Percentiles rank a stretch among this genome's conserved stretches.
phyloP scores from a whole-genome alignment of 495 filamentous ascomycete genomes.

The Pseudoneurospora amorphoporcata region DNA sequence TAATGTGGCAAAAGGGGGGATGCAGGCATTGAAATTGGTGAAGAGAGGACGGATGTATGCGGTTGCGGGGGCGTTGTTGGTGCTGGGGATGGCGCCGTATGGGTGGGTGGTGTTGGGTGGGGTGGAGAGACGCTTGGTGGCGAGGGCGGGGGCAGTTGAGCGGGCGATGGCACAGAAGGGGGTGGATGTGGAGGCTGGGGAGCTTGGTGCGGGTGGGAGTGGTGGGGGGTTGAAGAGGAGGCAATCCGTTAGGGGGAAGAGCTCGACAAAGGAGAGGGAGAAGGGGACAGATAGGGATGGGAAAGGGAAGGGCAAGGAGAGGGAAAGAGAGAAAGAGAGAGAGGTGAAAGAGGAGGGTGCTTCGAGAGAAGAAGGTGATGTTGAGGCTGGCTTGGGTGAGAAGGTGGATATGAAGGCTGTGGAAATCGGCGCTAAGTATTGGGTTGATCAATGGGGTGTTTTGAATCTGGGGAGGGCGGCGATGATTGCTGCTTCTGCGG shows the following conservation, averaged over 20 bases:
- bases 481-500: slow-evolving; percentile 13
- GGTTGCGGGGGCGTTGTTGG: slow-evolving; percentile 28
- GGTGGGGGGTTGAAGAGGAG: background rate
- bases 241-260: background rate
- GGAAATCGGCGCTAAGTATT: slow-evolving; percentile 31
- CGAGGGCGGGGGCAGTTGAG: slow-evolving; percentile 22
- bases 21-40: background rate
- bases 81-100: slow-evolving; percentile 38
- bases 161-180: slow-evolving; percentile 17
- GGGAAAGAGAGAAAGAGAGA: background rate
- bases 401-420: slow-evolving; percentile 20
- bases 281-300: background rate
- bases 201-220: background rate
- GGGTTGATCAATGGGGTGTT: slow-evolving; percentile 47
- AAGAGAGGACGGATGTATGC: slow-evolving; percentile 26
- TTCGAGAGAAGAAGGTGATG: background rate
- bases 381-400: slow-evolving; percentile 10
- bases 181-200: background rate
- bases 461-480: slow-evolving; percentile 39
- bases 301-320: background rate
- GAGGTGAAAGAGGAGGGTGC: background rate
- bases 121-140: slow-evolving; percentile 33
- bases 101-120: slow-evolving; percentile 33
- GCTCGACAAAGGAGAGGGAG: background rate
- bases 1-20: background rate